These are phyloP conservation scores for Polygonum maritimum DNA, from an alignment of 148 eudicot species.

Conservation along the genomic window DNA sequence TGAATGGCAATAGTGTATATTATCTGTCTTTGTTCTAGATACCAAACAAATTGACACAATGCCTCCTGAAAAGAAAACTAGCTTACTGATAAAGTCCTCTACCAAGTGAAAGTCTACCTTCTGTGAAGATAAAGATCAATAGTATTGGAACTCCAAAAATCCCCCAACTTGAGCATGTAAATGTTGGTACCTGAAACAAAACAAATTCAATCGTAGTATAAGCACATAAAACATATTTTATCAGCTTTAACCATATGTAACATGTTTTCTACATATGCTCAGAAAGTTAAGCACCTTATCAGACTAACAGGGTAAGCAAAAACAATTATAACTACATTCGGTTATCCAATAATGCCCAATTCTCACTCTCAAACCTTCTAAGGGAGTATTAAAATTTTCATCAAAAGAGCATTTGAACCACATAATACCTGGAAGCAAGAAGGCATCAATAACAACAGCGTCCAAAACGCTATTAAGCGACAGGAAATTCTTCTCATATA, in stretches of 20 bases:
- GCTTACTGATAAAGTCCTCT: background rate
- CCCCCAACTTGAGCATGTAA: conserved; percentile 75
- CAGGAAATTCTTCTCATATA: conserved; percentile 73
- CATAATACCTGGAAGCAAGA: conserved; percentile 61
- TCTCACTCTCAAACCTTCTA: background rate
- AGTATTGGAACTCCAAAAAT: conserved; percentile 89
- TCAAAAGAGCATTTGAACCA: background rate
- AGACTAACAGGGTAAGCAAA: background rate
- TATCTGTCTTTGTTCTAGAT: background rate
- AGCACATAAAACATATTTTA: background rate
- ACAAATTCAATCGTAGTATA: background rate
- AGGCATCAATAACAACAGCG: conserved; percentile 62
- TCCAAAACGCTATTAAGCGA: conserved; percentile 68
- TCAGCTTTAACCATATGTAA: background rate
- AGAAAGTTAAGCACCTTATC: background rate
- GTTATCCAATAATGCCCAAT: background rate
- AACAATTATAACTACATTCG: background rate
- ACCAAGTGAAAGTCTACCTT: conserved; percentile 33
- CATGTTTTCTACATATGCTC: background rate
- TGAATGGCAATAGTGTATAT: background rate
- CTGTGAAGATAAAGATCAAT: conserved; percentile 89
- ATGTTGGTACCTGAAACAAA: conserved; percentile 63
- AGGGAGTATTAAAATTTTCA: background rate
- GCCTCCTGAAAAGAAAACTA: background rate
- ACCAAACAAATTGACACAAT: background rate